Evolutionary conservation across 1,284 basidiomycete genomes (phyloP), one percentile per base, ranked within the genome.

Genomic region (Meira miltonrushii): DNA sequence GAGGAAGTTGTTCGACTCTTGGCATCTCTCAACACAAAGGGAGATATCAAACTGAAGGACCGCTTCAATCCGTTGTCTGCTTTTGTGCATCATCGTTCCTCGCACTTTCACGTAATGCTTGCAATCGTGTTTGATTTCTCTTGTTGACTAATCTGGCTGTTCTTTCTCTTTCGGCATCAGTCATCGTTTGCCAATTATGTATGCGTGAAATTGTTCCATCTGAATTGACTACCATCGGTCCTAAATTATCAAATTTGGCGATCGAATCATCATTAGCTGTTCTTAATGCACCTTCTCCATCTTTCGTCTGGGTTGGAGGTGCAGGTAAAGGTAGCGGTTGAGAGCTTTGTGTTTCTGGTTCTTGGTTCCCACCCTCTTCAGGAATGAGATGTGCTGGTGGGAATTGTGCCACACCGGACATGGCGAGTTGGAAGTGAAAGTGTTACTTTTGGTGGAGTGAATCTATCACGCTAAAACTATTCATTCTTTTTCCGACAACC

Each of bases 161-260:
- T 23, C 67, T 61, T 39, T 67, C 61, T 52, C 63, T 61, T 47
- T 73, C 71, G 10, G 62, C 51, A 21, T 67, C 61, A 48, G 67
- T 65, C 69, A 73, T 54, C 25, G 58, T 52, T 15, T 54, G 39
- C 71, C 71, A 73, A 39, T 71, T 71, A 23, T 66, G 59, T 43
- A 73, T 71, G 13, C 71, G 59, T 13, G 71, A 73, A 55, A 73
- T 65, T 38, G 71, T 73, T 47, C 71, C 71, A 56, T 73, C 64
- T 39, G 61, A 62, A 49, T 71, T 71, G 59, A 73, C 67, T 12
- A 73, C 59, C 59, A 73, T 66, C 5, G 71, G 71, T 1, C 71
- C 71, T 37, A 73, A 61, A 15, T 69, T 60, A 38, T 73, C 71
- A 5, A 73, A 61, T 56, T 68, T 71, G 62, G 69, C 59, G 46